Evolutionary conservation across 352 stramenopile genomes (phyloP).

Genomic region (Globisporangium paddicum): DNA sequence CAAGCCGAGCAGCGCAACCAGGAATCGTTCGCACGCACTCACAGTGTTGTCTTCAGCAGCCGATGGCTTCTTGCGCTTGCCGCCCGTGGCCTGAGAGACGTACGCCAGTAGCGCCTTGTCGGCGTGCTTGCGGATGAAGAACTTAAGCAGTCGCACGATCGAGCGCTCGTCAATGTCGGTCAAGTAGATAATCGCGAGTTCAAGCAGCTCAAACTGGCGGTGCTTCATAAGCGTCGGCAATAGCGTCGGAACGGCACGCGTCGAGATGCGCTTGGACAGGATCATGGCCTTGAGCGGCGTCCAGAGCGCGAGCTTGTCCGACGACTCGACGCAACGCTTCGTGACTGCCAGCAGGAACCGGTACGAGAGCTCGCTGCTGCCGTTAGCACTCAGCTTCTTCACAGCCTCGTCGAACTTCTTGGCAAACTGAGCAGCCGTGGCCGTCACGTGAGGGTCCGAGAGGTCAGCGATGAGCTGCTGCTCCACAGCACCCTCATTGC

Average conservation of each 20-base stretch:
- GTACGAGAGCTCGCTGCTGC: conserved; percentile 33
- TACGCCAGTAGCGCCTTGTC: conserved; percentile 32
- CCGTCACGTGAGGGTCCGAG: conserved; percentile 29
- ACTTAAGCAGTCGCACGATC: conserved; percentile 66
- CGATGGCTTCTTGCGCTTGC: conserved; percentile 30
- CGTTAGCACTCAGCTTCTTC: conserved; percentile 18
- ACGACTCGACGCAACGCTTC: conserved; percentile 53
- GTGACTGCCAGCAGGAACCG: conserved; percentile 56
- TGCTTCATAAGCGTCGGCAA: conserved; percentile 61
- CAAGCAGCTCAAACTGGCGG: conserved; percentile 59
- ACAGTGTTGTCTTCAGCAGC: conserved; percentile 3
- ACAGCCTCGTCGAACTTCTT: conserved; percentile 46
- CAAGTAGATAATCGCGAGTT: conserved; percentile 57
- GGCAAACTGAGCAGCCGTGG: conserved; percentile 35
- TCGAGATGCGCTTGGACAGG: conserved; percentile 50
- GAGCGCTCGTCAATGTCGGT: conserved; percentile 76
- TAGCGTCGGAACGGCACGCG: conserved; percentile 53
- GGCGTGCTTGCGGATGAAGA: conserved; percentile 63
- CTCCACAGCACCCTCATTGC: conserved; percentile 39
- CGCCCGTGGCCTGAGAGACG: conserved; percentile 15
- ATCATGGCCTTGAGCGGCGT: conserved; percentile 44
- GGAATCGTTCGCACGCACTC: conserved; percentile 40
- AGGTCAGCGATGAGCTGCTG: conserved; percentile 56
- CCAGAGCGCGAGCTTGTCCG: conserved; percentile 52
- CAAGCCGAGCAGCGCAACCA: conserved; percentile 47